phyloP scores from a whole-genome alignment of 1,284 basidiomycete genomes.

The Inonotus hispidus region DNA sequence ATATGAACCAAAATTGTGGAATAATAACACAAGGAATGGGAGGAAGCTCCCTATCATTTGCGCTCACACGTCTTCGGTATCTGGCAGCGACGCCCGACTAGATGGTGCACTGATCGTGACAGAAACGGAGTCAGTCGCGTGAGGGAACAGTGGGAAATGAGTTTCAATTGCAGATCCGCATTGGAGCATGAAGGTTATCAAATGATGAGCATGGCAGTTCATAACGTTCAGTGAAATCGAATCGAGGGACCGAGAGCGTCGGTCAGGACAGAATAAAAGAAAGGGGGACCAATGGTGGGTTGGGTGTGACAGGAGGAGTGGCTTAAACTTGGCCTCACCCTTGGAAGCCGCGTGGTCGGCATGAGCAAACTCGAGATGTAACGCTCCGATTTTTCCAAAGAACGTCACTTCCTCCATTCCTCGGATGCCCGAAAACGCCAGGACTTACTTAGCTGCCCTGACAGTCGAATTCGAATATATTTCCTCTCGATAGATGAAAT shows the following conservation, averaged over 20 bases:
- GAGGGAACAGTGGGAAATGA: conserved; percentile 1
- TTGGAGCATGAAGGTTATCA: not conserved
- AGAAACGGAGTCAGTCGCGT: not conserved
- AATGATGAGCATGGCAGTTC: not conserved
- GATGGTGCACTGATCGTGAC: not conserved
- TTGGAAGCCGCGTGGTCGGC: not conserved
- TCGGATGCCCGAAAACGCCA: not conserved
- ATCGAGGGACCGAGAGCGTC: conserved; percentile 1
- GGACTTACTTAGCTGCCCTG: not conserved
- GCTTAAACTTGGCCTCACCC: not conserved
- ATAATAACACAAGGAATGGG: not conserved
- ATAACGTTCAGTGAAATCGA: not conserved
- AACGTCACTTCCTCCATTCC: conserved; percentile 14
- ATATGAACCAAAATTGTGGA: not conserved
- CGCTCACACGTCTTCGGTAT: not conserved
- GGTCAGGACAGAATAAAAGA: not conserved
- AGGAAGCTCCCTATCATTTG: not conserved
- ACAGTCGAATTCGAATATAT: not conserved
- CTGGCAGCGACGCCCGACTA: too few relatives aligned
- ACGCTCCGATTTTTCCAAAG: conserved; percentile 10
- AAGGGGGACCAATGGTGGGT: not conserved
- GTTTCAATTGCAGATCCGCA: conserved; percentile 4
- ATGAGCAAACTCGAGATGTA: conserved; percentile 2
- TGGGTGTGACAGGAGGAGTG: not conserved
- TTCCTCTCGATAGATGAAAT: not conserved